Base-by-base conservation (phyloP, 2,329 filamentous ascomycete species). In the Calonectria crousiana region DNA sequence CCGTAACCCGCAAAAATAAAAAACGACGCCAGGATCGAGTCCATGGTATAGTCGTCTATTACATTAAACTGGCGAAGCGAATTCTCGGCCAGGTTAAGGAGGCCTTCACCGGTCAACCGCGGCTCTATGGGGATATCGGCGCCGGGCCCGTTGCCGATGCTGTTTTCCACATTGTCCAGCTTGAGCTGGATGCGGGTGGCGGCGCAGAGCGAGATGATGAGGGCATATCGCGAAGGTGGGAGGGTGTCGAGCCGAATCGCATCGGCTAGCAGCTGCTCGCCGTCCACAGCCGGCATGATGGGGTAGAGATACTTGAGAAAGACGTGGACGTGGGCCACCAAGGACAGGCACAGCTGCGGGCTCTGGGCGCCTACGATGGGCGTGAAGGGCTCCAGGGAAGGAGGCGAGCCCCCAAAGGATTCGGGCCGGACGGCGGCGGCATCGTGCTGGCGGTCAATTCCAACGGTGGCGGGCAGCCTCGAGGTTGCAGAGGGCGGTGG, bases 271-370 rank as follows among this genome's bases (percentile, higher is more conserved):
- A 83, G 74, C n/a, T 80, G 78, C 5, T 81, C 71, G 26, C 77
- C 81, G 28, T 83, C 77, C 9, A 83, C 72, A 0, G 82, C 81
- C 20, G 82, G 82, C 81, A 83, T 83, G 6, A 83, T 83, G 0
- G 82, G 82, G 44, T 82, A 83, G 18, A 83, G 67, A n/a, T 80
- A 75, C n/a, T 76, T 77, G n/a, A 83, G 76, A 60, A 83, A 83
- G 44, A 80, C 77, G 11, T 76, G 78, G 36, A 83, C 71, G 66
- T 83, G 82, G 18, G 82, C 78, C 32, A 75, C 71, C 9, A 83
- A 75, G 2, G 78, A 79, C 0, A 70, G 49, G 2, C 78, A 78
- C 16, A 82, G 73, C 38, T 71, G 77, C 36, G 77, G 77, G 62
- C 71, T 79, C 32, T 78, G 58, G 52, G 62, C 69, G 32, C 47